Base-by-base conservation (phyloP, 2,329 filamentous ascomycete genomes). In the Aplosporella prunicola region DNA sequence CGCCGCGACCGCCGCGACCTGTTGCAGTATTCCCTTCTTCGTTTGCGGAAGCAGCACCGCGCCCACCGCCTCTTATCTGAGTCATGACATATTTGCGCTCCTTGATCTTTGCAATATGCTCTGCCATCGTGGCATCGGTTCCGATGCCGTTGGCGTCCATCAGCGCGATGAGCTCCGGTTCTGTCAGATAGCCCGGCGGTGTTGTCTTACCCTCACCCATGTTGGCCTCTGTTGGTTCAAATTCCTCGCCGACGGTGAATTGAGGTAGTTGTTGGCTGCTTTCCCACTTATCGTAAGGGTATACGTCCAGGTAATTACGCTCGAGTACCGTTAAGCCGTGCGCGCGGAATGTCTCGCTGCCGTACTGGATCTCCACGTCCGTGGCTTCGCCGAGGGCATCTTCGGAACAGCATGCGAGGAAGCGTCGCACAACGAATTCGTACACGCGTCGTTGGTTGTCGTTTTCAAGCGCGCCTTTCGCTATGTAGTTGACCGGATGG, bases 61-160 rank as follows among this genome's bases (percentile, higher is more conserved):
- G 50, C 20, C 52, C 56, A 27, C 56, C 50, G 13, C 52, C 58
- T 43, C 61, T 70, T 52, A 69, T 54, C 62, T 76, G 54, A 54
- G 82, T 80, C 40, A 78, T 75, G 33, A 87, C 89, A 52, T 98
- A 98, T 49, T 88, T 72, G 42, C 91, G 72, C 41, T 88, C 77
- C 59, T 96, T 87, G 50, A 98, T 93, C 61, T 89, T 98, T 42
- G 84, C 78, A 51, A 98, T 98, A 55, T 98, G 91, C 51, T 98
- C 91, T 0, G 91, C 91, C 91, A 98, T 98, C 1, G 91, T 98
- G 5, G 91, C 91, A 63, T 98, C 91, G 8, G 91, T 98, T 9
- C 91, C 91, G 46, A 98, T 98, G 2, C 91, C 91, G 55, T 98
- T 98, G 29, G 86, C 88, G 63, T 98, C 91, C 91, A 98, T 98